Percentiles rank a stretch among this genome's conserved stretches.
These are phyloP conservation scores for Colletotrichum sp. DNA, from an alignment of 2,329 filamentous ascomycete genomes.

Conservation along the genomic window DNA sequence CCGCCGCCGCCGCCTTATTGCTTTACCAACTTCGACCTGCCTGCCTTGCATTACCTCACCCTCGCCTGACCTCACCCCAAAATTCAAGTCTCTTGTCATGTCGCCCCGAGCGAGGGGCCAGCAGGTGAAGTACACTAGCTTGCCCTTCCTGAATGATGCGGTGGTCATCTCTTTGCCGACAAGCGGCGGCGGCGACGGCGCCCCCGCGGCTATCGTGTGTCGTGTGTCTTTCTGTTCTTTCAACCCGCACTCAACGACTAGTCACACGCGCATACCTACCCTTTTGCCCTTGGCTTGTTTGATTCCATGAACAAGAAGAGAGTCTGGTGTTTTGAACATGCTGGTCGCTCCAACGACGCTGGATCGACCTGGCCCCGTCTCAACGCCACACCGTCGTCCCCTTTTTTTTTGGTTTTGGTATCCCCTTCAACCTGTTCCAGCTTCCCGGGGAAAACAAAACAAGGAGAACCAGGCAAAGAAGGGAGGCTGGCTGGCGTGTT, in stretches of 20 bases:
- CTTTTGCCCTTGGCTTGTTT: not conserved
- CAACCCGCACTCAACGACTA: not conserved
- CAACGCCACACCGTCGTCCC: conserved; percentile 2
- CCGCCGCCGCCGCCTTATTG: not conserved
- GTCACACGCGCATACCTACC: not conserved
- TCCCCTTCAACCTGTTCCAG: not conserved
- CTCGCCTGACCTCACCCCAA: not conserved
- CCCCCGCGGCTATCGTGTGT: not conserved
- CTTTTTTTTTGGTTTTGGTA: not conserved
- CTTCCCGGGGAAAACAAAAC: not conserved
- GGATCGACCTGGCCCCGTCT: not conserved
- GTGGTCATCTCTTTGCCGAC: not conserved
- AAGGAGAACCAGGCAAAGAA: conserved; percentile 1
- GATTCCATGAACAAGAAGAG: not conserved
- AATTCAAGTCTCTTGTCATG: not conserved
- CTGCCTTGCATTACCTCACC: not conserved
- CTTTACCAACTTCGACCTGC: not conserved
- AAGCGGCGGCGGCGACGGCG: not conserved
- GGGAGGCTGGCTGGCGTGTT: conserved; percentile 8
- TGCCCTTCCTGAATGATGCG: not conserved
- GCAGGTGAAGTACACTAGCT: not conserved
- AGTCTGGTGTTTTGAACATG: conserved; percentile 6
- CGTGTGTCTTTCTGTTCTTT: not conserved
- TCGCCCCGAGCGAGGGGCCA: not conserved
- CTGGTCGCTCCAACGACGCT: conserved; percentile 9